Conservation (phyloP, 495 filamentous ascomycete genomes). For the Lepidopterella palustris region DNA sequence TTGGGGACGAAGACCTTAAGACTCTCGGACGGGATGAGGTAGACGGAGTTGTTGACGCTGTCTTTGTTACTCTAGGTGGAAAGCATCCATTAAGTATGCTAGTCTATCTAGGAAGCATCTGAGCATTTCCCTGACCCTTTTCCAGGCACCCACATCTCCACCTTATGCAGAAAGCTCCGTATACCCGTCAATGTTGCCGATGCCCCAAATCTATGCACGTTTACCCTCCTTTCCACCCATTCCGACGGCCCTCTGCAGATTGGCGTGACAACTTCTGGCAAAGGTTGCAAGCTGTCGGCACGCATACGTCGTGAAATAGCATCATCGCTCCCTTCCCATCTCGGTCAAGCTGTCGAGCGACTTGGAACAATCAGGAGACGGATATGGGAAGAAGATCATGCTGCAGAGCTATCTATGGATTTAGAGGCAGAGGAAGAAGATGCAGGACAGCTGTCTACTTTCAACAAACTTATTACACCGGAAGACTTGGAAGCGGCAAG, state of each 20-base stretch:
- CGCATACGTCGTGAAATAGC: slow-evolving; percentile 86
- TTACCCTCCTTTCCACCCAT: slow-evolving; percentile 81
- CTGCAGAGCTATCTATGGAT: slow-evolving; percentile 41
- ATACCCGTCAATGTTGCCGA: slow-evolving; percentile 93
- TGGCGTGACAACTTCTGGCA: slow-evolving; percentile 91
- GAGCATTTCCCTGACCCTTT: slow-evolving; percentile 1
- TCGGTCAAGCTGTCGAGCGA: slow-evolving; percentile 75
- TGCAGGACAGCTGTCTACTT: slow-evolving; percentile 73
- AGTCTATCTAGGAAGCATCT: neutral
- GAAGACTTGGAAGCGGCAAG: slow-evolving; percentile 67
- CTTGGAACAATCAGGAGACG: slow-evolving; percentile 69
- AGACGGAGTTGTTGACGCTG: slow-evolving; percentile 73
- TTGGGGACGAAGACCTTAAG: slow-evolving; percentile 68
- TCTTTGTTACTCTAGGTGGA: slow-evolving; percentile 72
- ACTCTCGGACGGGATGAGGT: slow-evolving; percentile 74
- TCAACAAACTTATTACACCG: slow-evolving; percentile 75
- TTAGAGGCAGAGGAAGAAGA: slow-evolving; percentile 72
- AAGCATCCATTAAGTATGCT: slow-evolving; percentile 47
- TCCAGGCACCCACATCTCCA: slow-evolving; percentile 61
- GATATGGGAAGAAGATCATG: slow-evolving; percentile 74
- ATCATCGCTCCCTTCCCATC: slow-evolving; percentile 64
- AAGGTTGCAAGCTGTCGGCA: slow-evolving; percentile 88
- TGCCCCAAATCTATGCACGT: slow-evolving; percentile 79
- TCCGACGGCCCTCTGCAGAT: slow-evolving; percentile 89
- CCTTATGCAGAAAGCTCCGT: slow-evolving; percentile 65